Conservation (phyloP, 2,329 filamentous ascomycete species). For the Trichoderma endophyticum region DNA sequence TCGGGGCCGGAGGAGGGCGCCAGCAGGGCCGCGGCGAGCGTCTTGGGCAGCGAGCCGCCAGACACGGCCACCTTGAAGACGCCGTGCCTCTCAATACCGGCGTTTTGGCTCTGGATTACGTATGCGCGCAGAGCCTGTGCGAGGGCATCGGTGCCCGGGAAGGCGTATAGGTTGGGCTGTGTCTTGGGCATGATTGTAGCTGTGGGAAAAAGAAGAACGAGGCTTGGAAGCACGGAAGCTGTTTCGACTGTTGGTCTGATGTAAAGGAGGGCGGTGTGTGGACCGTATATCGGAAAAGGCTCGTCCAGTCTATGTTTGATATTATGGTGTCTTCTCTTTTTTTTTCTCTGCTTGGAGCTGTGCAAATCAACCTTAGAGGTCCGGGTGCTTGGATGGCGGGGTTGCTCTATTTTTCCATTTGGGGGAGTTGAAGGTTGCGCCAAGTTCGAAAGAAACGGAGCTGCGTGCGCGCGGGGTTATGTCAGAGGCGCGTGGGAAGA, state of each 20-base stretch:
- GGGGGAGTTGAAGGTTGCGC: constrained; percentile 2
- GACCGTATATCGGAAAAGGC: neutral
- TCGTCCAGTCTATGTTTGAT: neutral
- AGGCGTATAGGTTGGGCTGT: constrained; percentile 75
- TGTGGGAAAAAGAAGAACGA: neutral
- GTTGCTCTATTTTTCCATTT: constrained; percentile 19
- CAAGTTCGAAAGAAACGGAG: neutral
- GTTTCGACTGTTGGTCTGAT: neutral
- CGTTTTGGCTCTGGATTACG: constrained; percentile 76
- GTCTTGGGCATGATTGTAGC: constrained; percentile 48
- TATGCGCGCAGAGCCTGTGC: constrained; percentile 77
- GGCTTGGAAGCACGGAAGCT: neutral
- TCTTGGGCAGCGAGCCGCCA: constrained; percentile 87
- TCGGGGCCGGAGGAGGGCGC: constrained; percentile 47
- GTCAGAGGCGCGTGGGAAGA: constrained; percentile 14
- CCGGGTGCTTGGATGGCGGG: constrained; percentile 13
- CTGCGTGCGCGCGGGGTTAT: constrained; percentile 16
- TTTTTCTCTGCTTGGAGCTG: neutral
- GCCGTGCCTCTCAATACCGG: constrained; percentile 74
- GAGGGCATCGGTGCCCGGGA: constrained; percentile 65
- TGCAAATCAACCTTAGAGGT: neutral
- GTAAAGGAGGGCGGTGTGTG: neutral
- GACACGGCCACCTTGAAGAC: constrained; percentile 91
- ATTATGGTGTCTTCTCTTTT: neutral
- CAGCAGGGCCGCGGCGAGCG: constrained; percentile 80